These are phyloP conservation scores for Ambispora gerdemannii DNA, from an alignment of 192 early-diverging fungal genomes.

Conservation along the genomic window DNA sequence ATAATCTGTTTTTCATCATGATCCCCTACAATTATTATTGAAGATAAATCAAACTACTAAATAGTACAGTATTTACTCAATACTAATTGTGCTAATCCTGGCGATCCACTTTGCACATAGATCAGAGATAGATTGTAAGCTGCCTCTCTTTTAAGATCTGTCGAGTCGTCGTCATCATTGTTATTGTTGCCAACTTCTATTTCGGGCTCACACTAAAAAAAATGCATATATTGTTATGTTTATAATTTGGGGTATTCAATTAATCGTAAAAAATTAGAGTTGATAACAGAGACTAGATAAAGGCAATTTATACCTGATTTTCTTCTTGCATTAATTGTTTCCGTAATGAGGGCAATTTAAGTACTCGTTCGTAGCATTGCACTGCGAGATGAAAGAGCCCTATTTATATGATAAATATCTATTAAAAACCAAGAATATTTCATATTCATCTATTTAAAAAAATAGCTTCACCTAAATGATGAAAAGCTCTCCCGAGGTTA, in stretches of 20 bases:
- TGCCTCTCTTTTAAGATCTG: constrained; percentile 69
- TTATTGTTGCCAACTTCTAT: neutral
- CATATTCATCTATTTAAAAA: neutral
- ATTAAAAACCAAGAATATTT: neutral
- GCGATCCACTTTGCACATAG: constrained; percentile 70
- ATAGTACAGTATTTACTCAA: constrained; percentile 77
- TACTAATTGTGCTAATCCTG: constrained; percentile 65
- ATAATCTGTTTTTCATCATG: too few relatives aligned
- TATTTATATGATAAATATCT: neutral
- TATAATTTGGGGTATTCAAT: neutral
- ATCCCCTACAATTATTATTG: too few relatives aligned
- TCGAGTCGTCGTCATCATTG: constrained; percentile 42
- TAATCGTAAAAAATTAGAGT: neutral
- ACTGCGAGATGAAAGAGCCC: constrained; percentile 78
- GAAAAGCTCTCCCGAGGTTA: constrained; percentile 88
- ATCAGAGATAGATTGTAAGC: constrained; percentile 91
- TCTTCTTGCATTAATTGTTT: constrained; percentile 32
- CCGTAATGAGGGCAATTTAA: constrained; percentile 54
- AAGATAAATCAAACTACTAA: constrained; percentile 31
- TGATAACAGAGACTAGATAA: neutral
- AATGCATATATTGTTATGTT: constrained; percentile 4
- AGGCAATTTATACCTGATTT: neutral
- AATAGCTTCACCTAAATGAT: constrained; percentile 56
- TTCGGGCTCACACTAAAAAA: neutral
- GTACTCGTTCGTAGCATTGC: constrained; percentile 78